Evolutionary conservation across 352 stramenopile species (phyloP).

Genomic region (Globisporangium mamillatum): DNA sequence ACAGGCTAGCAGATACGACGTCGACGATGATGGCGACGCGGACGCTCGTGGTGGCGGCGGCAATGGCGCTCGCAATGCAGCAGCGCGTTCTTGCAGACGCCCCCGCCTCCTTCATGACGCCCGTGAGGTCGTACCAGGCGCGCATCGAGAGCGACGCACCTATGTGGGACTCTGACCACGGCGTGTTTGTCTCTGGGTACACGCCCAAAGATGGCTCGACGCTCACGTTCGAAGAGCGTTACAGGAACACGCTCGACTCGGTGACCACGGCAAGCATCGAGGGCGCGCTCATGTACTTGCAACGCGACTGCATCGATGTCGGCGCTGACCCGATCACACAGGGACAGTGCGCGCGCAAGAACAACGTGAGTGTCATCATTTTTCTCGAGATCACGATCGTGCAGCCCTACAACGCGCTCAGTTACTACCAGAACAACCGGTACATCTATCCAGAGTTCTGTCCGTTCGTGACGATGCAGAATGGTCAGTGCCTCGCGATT

Average conservation of each 20-base stretch:
- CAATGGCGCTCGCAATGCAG: neutral
- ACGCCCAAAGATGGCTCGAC: neutral
- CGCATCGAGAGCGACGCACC: conserved; percentile 53
- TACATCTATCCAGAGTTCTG: conserved; percentile 73
- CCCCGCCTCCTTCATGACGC: conserved; percentile 40
- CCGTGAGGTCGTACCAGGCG: conserved; percentile 53
- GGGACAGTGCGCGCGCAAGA: conserved; percentile 39
- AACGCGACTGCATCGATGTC: conserved; percentile 65
- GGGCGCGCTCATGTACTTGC: conserved; percentile 66
- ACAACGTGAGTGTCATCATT: conserved; percentile 60
- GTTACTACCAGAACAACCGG: conserved; percentile 52
- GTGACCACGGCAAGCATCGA: conserved; percentile 71
- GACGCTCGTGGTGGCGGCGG: neutral
- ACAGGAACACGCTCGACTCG: conserved; percentile 53
- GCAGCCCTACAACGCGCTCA: conserved; percentile 54
- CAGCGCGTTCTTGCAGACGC: neutral
- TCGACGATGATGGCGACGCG: neutral
- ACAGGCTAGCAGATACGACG: neutral
- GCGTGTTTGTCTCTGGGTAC: conserved; percentile 45
- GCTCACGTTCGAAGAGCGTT: conserved; percentile 43
- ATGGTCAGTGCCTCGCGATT: conserved; percentile 44
- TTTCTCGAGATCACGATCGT: conserved; percentile 65
- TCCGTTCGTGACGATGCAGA: conserved; percentile 62
- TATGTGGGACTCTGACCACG: conserved; percentile 42
- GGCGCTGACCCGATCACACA: conserved; percentile 27